Evolutionary conservation across 148 eudicot species (phyloP).

Genomic region (Camellia granthamiana): DNA sequence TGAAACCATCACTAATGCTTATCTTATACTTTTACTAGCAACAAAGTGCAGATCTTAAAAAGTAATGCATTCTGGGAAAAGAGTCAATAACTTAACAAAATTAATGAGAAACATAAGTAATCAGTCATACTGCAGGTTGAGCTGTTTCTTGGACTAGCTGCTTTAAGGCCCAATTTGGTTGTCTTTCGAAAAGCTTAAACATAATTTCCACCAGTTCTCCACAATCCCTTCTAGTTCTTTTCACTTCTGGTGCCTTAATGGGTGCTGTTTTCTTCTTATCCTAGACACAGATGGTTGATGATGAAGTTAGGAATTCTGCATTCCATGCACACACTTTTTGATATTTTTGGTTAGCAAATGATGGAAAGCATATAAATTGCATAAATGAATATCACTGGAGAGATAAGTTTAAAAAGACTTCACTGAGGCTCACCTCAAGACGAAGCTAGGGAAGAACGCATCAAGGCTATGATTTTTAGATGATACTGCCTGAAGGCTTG

Average conservation of each 20-base stretch:
- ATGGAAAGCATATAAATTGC: neutral
- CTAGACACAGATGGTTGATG: constrained; percentile 27
- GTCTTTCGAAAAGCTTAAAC: constrained; percentile 93
- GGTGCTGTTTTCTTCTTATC: constrained; percentile 86
- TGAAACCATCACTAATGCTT: neutral
- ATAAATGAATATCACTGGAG: neutral
- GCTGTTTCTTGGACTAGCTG: constrained; percentile 95
- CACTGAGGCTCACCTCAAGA: too few species aligned
- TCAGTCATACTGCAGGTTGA: constrained; percentile 86
- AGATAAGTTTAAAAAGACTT: neutral
- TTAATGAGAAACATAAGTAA: neutral
- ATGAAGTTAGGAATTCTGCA: neutral
- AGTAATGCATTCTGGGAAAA: neutral
- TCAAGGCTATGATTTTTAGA: too few species aligned
- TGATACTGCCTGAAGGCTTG: too few species aligned
- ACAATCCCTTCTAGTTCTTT: constrained; percentile 97
- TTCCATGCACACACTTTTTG: neutral
- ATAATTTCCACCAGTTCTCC: constrained; percentile 92
- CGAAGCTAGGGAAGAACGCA: too few species aligned
- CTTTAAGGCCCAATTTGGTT: constrained; percentile 96
- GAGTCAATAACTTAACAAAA: neutral
- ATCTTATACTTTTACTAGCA: neutral
- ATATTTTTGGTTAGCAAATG: neutral
- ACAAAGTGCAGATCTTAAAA: neutral
- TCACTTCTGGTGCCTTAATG: constrained; percentile 79